phyloP scores from a whole-genome alignment of 306 rosid genomes.

The Quercus parvula region DNA sequence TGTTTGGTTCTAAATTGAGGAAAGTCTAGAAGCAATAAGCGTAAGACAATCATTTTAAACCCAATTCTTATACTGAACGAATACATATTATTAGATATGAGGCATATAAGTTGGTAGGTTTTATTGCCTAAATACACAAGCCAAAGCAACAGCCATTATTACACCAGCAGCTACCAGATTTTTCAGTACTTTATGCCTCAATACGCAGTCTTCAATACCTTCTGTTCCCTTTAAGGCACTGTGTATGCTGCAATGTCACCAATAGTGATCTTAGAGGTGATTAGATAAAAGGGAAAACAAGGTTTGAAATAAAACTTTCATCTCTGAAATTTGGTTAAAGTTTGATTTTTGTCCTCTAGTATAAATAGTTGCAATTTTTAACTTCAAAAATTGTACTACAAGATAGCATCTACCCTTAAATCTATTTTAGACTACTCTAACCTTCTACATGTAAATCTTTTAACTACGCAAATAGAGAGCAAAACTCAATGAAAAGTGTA shows the following conservation, averaged over 20 bases:
- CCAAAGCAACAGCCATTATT: conserved; percentile 12
- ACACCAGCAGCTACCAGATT: conserved; percentile 23
- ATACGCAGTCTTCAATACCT: conserved; percentile 10
- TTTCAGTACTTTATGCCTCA: neutral
- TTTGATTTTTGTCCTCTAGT: too few relatives aligned
- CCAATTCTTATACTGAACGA: neutral
- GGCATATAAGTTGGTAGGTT: conserved; percentile 31
- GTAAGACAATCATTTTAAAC: neutral
- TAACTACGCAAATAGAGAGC: too few relatives aligned
- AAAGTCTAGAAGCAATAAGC: neutral
- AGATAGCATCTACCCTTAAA: too few relatives aligned
- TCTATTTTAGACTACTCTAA: too few relatives aligned
- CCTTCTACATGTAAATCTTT: too few relatives aligned
- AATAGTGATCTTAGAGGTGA: neutral
- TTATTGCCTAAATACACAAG: conserved; percentile 29
- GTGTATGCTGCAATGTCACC: conserved; percentile 53
- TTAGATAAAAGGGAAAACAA: neutral
- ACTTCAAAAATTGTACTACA: too few relatives aligned
- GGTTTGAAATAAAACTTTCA: too few relatives aligned
- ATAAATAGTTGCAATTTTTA: too few relatives aligned
- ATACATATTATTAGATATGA: conserved; percentile 11
- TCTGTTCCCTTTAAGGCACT: conserved; percentile 37
- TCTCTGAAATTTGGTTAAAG: too few relatives aligned
- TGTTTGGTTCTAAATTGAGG: neutral
- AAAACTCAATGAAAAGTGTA: too few relatives aligned